phyloP scores from a whole-genome alignment of 208 protist genomes.

The Novymonas esmeraldas region DNA sequence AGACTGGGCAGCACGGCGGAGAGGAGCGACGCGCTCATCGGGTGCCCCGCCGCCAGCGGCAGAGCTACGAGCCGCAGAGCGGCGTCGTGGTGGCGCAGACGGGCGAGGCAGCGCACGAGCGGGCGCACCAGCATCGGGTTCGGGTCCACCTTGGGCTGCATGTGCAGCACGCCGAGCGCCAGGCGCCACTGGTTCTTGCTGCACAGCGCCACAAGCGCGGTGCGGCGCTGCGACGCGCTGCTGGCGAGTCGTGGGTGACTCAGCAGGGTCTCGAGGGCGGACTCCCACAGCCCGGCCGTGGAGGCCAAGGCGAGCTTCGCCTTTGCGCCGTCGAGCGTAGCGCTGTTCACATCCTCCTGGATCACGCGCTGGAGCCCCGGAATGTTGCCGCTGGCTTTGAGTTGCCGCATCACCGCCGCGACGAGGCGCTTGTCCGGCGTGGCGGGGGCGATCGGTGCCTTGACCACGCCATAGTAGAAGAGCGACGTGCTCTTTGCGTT shows the following conservation, averaged over 20 bases:
- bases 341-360: conserved; percentile 75
- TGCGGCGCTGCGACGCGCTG: conserved; percentile 37
- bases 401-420: conserved; percentile 47
- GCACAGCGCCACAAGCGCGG: conserved; percentile 56
- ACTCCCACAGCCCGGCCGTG: conserved; percentile 81
- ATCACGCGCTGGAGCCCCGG: conserved; percentile 62
- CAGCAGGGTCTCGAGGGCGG: conserved; percentile 45
- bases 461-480: conserved; percentile 85
- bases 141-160: conserved; percentile 24
- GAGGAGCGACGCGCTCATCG: conserved; percentile 51
- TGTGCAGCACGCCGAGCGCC: conserved; percentile 42
- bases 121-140: conserved; percentile 53
- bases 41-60: conserved; percentile 58
- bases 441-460: conserved; percentile 34
- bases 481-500: conserved; percentile 58
- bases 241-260: conserved; percentile 37
- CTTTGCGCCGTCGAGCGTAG: conserved; percentile 49
- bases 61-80: conserved; percentile 53
- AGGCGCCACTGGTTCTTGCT: conserved; percentile 41
- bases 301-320: conserved; percentile 61
- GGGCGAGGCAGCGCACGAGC: conserved; percentile 61
- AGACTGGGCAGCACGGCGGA: conserved; percentile 55
- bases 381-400: conserved; percentile 49
- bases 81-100: conserved; percentile 30
- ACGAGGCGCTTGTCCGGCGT: conserved; percentile 46